phyloP scores from a whole-genome alignment of 257 asterid species.

The Ajuga chamaepitys region DNA sequence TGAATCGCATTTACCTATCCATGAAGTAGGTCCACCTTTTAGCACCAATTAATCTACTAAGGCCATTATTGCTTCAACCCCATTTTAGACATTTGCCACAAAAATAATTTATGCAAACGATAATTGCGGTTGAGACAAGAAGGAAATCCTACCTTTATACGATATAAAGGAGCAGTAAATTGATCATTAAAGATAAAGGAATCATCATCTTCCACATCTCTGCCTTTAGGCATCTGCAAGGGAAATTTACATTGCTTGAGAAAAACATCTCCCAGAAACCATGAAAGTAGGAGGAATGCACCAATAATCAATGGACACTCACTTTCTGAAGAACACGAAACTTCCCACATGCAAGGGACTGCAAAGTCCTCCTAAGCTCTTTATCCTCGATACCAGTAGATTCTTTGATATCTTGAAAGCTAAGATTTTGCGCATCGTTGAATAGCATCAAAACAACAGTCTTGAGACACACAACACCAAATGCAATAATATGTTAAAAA shows the following conservation, averaged over 20 bases:
- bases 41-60: slow-evolving; percentile 1
- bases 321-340: slow-evolving; percentile 93
- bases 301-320: slow-evolving; percentile 16
- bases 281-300: not conserved
- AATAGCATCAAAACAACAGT: slow-evolving; percentile 91
- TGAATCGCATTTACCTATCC: slow-evolving; percentile 91
- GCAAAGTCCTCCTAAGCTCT: slow-evolving; percentile 86
- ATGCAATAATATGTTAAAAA: not conserved
- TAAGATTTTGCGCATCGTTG: slow-evolving; percentile 77
- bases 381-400: slow-evolving; percentile 88
- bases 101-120: not conserved
- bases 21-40: not conserved
- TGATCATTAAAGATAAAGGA: slow-evolving; percentile 68
- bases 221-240: slow-evolving; percentile 49
- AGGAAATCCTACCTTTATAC: slow-evolving; percentile 54
- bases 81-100: not conserved
- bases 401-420: slow-evolving; percentile 90
- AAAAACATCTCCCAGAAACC: not conserved
- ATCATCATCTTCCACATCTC: slow-evolving; percentile 66
- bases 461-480: slow-evolving; percentile 32
- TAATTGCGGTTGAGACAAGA: not conserved
- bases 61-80: not conserved
- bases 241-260: not conserved
- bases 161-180: slow-evolving; percentile 74
- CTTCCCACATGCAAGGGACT: slow-evolving; percentile 97